These are phyloP conservation scores for Rauvolfia tetraphylla DNA, from an alignment of 257 asterid genomes.

Conservation along the genomic window DNA sequence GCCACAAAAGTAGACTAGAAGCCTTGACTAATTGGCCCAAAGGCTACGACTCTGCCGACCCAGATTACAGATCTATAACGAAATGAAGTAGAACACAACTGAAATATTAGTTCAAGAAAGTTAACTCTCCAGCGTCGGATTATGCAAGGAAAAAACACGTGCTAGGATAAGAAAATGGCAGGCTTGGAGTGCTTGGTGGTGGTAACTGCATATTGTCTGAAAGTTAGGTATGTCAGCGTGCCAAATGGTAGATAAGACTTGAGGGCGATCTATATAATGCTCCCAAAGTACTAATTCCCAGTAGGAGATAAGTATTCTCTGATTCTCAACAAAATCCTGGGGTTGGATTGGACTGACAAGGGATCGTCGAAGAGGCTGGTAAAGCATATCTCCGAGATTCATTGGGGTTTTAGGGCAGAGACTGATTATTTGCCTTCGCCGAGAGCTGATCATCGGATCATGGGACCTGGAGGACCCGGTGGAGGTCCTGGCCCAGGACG, in stretches of 20 bases:
- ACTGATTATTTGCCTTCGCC: neutral
- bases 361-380: neutral
- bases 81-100: constrained; percentile 1
- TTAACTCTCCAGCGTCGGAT: too few relatives aligned
- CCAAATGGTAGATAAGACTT: neutral
- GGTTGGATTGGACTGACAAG: neutral
- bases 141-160: too few relatives aligned
- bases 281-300: neutral
- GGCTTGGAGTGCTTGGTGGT: neutral
- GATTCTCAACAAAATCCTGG: too few relatives aligned
- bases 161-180: too few relatives aligned
- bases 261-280: neutral
- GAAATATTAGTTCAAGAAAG: too few relatives aligned
- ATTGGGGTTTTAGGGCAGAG: neutral
- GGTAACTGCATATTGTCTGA: neutral
- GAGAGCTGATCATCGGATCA: neutral
- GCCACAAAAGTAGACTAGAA: neutral
- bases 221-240: neutral
- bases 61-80: neutral
- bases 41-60: neutral
- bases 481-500: constrained; percentile 4
- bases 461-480: constrained; percentile 18
- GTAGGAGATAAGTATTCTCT: too few relatives aligned
- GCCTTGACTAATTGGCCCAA: too few relatives aligned
- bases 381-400: neutral